Conservation (phyloP, 495 filamentous ascomycete species). For the Tetracladium marchalianum region DNA sequence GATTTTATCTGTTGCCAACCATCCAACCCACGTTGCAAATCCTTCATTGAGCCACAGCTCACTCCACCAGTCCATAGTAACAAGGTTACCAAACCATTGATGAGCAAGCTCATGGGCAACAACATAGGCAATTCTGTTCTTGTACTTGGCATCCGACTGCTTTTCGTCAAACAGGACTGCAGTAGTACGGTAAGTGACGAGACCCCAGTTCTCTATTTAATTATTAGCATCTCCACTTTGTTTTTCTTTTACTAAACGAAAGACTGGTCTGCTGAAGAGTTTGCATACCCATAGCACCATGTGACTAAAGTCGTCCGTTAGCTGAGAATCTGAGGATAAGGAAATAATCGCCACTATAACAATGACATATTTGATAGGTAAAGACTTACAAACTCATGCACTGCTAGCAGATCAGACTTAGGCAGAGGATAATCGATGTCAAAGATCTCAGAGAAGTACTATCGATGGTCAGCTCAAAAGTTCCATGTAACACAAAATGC, state of each 20-base stretch:
- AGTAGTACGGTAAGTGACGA: slow-evolving; percentile 89
- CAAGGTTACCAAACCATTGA: slow-evolving; percentile 98
- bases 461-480: slow-evolving; percentile 53
- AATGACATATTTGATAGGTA: too few species aligned
- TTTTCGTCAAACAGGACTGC: slow-evolving; percentile 90
- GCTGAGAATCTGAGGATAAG: too few species aligned
- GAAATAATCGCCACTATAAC: too few species aligned
- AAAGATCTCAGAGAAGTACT: slow-evolving; percentile 57
- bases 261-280: too few species aligned
- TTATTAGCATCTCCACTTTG: not conserved
- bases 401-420: slow-evolving; percentile 98
- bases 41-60: slow-evolving; percentile 97
- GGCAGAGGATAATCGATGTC: slow-evolving; percentile 55
- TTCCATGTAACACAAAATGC: slow-evolving; percentile 54
- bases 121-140: slow-evolving; percentile 86
- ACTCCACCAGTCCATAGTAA: slow-evolving; percentile 99
- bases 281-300: too few species aligned
- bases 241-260: too few species aligned
- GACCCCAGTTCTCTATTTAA: slow-evolving; percentile 95
- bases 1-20: slow-evolving; percentile 72
- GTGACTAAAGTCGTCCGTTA: too few species aligned
- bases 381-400: slow-evolving; percentile 53
- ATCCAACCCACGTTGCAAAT: slow-evolving; percentile 80
- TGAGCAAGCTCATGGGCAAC: slow-evolving; percentile 97
- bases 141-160: slow-evolving; percentile 80